Evolutionary conservation across 306 rosid species (phyloP).

Genomic region (Vigna reflexopilosa): DNA sequence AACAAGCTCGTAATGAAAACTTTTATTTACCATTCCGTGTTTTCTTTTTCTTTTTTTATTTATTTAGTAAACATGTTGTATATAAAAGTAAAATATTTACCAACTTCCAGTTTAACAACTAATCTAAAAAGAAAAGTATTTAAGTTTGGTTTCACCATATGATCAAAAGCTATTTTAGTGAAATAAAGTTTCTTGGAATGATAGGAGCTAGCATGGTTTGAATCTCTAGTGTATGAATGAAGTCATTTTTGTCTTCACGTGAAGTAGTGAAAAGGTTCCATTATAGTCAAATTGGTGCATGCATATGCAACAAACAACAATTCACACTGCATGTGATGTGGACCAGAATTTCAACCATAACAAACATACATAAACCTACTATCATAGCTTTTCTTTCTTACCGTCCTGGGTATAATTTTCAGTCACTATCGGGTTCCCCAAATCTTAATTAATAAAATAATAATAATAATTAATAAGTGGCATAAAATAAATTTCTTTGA

Average conservation of each 20-base stretch:
- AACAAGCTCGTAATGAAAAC: too few relatives aligned
- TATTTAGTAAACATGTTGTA: too few relatives aligned
- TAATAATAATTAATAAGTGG: not conserved
- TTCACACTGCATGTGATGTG: not conserved
- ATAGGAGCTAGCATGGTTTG: not conserved
- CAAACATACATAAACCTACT: not conserved
- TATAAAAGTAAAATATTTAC: too few relatives aligned
- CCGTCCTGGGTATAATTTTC: not conserved
- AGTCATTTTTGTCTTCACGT: not conserved
- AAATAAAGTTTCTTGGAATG: constrained; percentile 7
- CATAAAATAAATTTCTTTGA: not conserved
- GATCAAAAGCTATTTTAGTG: not conserved
- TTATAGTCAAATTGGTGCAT: not conserved
- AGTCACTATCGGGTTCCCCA: not conserved
- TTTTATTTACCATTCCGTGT: too few relatives aligned
- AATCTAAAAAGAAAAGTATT: not conserved
- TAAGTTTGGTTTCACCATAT: not conserved
- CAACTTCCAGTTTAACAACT: too few relatives aligned
- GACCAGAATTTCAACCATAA: constrained; percentile 25
- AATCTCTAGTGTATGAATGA: not conserved
- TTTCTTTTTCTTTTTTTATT: too few relatives aligned
- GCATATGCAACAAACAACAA: constrained; percentile 14
- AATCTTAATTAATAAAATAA: not conserved
- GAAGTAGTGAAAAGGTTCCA: not conserved
- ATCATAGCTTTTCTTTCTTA: not conserved